Evolutionary conservation across 495 filamentous ascomycete genomes (phyloP), one percentile per base, ranked within the genome.

Genomic region (Penicillium goetzii): DNA sequence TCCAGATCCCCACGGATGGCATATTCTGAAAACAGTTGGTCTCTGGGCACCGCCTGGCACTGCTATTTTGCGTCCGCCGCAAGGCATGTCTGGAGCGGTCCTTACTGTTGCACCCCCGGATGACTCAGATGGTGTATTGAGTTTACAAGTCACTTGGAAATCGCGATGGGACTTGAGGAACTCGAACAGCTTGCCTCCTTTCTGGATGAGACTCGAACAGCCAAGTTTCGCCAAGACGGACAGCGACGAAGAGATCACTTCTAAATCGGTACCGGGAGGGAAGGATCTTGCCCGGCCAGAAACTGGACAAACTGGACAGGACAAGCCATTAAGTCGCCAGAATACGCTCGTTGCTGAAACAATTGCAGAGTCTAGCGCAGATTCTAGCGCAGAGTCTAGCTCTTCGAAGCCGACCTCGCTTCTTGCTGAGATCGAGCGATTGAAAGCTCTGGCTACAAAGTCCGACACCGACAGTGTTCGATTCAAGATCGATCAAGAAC

Each of bases 11-110:
- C 58, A 52, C 19, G 58, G 58, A 36, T 60, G 58, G 58, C 58
- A 38, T n/a, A 40, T 60, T 25, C 36, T 60, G 30, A 60, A 25
- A 17, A 60, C 58, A 4, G 45, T 26, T 12, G 58, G 58, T n/a
- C 45, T 60, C 28, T 60, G 58, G 58, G 50, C 58, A 41, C 58
- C 58, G 17, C 58, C 58, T 17, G 58, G 58, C 11, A 60, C 58
- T 25, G 45, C 30, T 2, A 14, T 60, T 19, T 21, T 60, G 14
- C 58, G 58, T 2, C 47, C 47, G 47, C 47, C 47, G 26, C 47
- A 30, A 51, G 47, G 47, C 14, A 51, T 51, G 47, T 51, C 47
- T n/a, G 47, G 47, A 8, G 47, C 47, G 25, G 47, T 51, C 8
- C 47, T 51, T 28, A 28, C 47, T 17, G 47, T 51, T 30, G 47